A percentile compares a stretch with the other conserved stretches of the same genome.
phyloP scores from a whole-genome alignment of 805 yeast genomes.

The Torulaspora gathmanii region DNA sequence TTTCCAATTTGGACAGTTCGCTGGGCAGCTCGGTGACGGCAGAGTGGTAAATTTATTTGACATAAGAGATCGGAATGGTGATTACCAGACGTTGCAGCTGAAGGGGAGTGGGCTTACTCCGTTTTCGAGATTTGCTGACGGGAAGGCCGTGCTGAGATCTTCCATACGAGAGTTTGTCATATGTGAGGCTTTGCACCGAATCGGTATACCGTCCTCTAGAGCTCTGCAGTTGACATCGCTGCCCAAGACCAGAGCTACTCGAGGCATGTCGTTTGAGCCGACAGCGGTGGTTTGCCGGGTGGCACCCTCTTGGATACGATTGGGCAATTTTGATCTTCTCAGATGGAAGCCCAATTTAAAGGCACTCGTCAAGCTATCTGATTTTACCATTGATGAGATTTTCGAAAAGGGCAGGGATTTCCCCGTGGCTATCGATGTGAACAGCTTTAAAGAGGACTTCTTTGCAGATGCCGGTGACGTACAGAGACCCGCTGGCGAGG shows the following conservation, averaged over 20 bases:
- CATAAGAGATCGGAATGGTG: slow-evolving; percentile 46
- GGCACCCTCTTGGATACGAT: slow-evolving; percentile 80
- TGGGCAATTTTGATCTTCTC: slow-evolving; percentile 84
- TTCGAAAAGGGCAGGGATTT: slow-evolving; percentile 40
- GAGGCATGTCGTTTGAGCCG: slow-evolving; percentile 59
- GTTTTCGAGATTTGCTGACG: slow-evolving; percentile 91
- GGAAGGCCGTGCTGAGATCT: slow-evolving; percentile 86
- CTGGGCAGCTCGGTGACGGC: slow-evolving; percentile 97
- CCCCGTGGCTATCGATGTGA: slow-evolving; percentile 25
- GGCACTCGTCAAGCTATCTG: slow-evolving; percentile 59
- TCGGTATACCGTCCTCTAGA: slow-evolving; percentile 83
- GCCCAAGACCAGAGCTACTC: slow-evolving; percentile 72
- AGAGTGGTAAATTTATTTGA: slow-evolving; percentile 81
- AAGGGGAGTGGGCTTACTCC: slow-evolving; percentile 95
- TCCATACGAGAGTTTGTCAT: slow-evolving; percentile 83
- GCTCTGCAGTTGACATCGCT: slow-evolving; percentile 68
- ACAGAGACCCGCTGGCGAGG: slow-evolving; percentile 23
- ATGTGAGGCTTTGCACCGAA: slow-evolving; percentile 71
- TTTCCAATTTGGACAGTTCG: slow-evolving; percentile 92
- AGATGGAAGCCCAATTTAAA: slow-evolving; percentile 65
- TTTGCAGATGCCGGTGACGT: slow-evolving; percentile 29
- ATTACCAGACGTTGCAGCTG: slow-evolving; percentile 50
- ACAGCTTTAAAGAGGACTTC: slow-evolving; percentile 25
- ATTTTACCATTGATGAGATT: slow-evolving; percentile 66
- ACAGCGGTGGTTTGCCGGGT: slow-evolving; percentile 83